Conservation (phyloP, 1,139 yeast species). For the Saccharomycopsis crataegensis region DNA sequence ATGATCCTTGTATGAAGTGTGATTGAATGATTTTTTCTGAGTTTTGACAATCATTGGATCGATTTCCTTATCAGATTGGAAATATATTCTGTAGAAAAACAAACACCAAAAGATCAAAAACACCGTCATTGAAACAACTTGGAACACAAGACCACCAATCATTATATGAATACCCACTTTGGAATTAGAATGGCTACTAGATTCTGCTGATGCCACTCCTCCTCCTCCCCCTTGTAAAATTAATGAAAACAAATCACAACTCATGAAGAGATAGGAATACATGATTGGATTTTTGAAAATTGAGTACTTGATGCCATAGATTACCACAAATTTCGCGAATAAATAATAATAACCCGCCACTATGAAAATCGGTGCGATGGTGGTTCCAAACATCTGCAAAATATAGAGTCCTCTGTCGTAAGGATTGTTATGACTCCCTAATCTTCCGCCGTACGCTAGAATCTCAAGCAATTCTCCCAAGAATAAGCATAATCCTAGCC, state of each 20-base stretch:
- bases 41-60: not conserved
- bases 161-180: slow-evolving; percentile 61
- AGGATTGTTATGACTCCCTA: slow-evolving; percentile 36
- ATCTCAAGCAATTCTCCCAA: slow-evolving; percentile 59
- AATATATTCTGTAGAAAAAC: slow-evolving; percentile 42
- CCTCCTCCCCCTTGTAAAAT: slow-evolving; percentile 73
- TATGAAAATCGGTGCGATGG: slow-evolving; percentile 79
- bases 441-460: slow-evolving; percentile 64
- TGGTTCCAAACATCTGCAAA: slow-evolving; percentile 61
- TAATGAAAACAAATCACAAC: slow-evolving; percentile 60
- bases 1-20: slow-evolving; percentile 21
- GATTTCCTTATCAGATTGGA: slow-evolving; percentile 27
- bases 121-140: slow-evolving; percentile 62
- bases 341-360: slow-evolving; percentile 83
- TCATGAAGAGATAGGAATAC: slow-evolving; percentile 62
- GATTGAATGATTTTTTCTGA: slow-evolving; percentile 21
- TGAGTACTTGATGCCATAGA: slow-evolving; percentile 54
- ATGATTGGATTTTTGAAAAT: slow-evolving; percentile 56
- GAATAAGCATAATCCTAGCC: slow-evolving; percentile 60
- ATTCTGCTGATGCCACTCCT: slow-evolving; percentile 48
- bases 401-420: slow-evolving; percentile 39
- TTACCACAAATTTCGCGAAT: slow-evolving; percentile 63
- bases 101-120: slow-evolving; percentile 52
- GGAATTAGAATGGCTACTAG: slow-evolving; percentile 8
- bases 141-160: slow-evolving; percentile 77